Percentiles rank a stretch among this genome's conserved stretches.
phyloP scores from a whole-genome alignment of 2,329 filamentous ascomycete genomes.

The Penicillium nordicum region DNA sequence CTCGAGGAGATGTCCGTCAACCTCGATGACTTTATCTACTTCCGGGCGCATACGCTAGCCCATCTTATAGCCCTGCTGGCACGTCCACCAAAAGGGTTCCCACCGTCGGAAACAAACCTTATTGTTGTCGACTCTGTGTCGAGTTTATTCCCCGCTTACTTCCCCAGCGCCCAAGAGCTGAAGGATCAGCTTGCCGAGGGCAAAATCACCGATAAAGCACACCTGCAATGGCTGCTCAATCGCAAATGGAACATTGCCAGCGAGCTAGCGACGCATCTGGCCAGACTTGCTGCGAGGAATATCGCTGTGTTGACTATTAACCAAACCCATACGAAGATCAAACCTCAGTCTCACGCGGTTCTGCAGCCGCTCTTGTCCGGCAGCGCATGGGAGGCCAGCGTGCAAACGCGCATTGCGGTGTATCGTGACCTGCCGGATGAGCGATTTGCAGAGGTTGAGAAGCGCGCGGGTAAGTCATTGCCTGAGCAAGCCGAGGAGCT shows the following conservation, averaged over 20 bases:
- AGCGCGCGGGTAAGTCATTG: slow-evolving; percentile 54
- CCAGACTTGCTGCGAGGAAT: slow-evolving; percentile 70
- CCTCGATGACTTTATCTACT: slow-evolving; percentile 60
- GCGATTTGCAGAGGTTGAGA: slow-evolving; percentile 63
- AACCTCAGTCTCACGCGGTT: slow-evolving; percentile 61
- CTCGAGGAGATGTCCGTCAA: slow-evolving; percentile 47
- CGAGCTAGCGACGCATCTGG: slow-evolving; percentile 57
- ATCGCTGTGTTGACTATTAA: slow-evolving; percentile 72
- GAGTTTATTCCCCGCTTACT: slow-evolving; percentile 70
- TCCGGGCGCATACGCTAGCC: slow-evolving; percentile 57
- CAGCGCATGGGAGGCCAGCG: slow-evolving; percentile 73
- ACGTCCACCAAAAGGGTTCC: slow-evolving; percentile 61
- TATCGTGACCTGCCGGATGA: slow-evolving; percentile 68
- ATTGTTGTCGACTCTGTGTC: slow-evolving; percentile 77
- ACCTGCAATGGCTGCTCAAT: slow-evolving; percentile 35
- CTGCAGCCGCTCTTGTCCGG: slow-evolving; percentile 73
- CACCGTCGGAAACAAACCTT: slow-evolving; percentile 62
- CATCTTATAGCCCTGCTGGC: slow-evolving; percentile 70
- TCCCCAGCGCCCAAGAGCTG: slow-evolving; percentile 57
- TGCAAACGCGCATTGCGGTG: slow-evolving; percentile 70
- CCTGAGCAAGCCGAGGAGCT: slow-evolving; percentile 24
- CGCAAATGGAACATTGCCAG: slow-evolving; percentile 60
- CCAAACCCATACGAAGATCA: slow-evolving; percentile 79
- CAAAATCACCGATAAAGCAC: slow-evolving; percentile 41
- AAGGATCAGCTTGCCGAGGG: slow-evolving; percentile 27